These are phyloP conservation scores for Cudoniella acicularis DNA, from an alignment of 495 filamentous ascomycete genomes.

Conservation along the genomic window DNA sequence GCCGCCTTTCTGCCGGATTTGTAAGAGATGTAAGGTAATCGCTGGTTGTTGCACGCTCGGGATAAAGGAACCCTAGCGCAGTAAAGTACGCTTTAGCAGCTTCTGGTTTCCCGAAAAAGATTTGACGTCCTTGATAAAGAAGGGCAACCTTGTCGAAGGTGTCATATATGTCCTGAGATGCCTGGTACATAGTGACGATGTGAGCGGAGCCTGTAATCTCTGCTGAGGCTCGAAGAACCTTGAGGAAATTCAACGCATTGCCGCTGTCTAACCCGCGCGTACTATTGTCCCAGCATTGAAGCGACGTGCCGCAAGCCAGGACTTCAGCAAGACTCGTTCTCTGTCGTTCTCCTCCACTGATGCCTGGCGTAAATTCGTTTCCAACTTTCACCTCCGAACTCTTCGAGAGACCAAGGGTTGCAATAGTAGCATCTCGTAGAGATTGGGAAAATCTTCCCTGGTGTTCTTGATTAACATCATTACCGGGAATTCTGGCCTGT, in stretches of 20 bases:
- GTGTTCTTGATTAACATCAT: too few species aligned
- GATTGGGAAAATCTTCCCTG: constrained; percentile 49
- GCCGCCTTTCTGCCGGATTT: constrained; percentile 25
- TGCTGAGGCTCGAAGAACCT: constrained; percentile 59
- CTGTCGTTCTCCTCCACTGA: constrained; percentile 68
- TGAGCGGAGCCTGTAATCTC: constrained; percentile 60
- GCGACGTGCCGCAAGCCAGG: constrained; percentile 56
- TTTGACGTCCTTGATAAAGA: constrained; percentile 77
- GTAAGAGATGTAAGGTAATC: constrained; percentile 80
- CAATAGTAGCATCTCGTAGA: constrained; percentile 54
- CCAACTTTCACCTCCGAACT: constrained; percentile 71
- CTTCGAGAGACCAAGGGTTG: constrained; percentile 69
- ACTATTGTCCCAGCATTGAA: constrained; percentile 81
- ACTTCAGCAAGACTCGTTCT: constrained; percentile 72
- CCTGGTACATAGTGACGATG: constrained; percentile 79
- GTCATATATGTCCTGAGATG: constrained; percentile 69
- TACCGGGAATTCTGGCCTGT: constrained; percentile 54
- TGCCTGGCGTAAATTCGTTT: constrained; percentile 71
- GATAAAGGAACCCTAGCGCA: constrained; percentile 58
- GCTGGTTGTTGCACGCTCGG: constrained; percentile 63
- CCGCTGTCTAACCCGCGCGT: constrained; percentile 74
- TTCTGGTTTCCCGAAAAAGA: constrained; percentile 63
- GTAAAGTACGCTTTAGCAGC: constrained; percentile 64
- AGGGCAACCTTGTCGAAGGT: constrained; percentile 72
- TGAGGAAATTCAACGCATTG: constrained; percentile 72